phyloP scores from a whole-genome alignment of 202 grass and related monocot genomes.

The Panicum virgatum region DNA sequence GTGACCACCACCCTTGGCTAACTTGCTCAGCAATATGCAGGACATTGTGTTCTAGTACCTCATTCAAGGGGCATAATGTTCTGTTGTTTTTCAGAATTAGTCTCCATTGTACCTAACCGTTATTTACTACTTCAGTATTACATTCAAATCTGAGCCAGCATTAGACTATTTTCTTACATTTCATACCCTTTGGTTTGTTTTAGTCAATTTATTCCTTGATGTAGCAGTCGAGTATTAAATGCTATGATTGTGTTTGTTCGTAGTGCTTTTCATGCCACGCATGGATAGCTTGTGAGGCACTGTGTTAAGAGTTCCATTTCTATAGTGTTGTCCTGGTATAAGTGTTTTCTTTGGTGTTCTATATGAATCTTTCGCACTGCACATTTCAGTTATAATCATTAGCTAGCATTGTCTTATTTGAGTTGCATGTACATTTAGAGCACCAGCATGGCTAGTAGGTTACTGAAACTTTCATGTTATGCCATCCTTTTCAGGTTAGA shows the following conservation, averaged over 20 bases:
- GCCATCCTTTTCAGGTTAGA: slow-evolving; percentile 59
- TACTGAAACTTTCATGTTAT: slow-evolving; percentile 17
- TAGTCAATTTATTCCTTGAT: slow-evolving; percentile 5
- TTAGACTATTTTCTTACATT: background rate
- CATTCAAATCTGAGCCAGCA: background rate
- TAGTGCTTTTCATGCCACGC: slow-evolving; percentile 15
- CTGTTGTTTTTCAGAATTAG: background rate
- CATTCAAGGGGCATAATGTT: background rate
- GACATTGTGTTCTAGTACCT: slow-evolving; percentile 2
- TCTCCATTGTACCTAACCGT: background rate
- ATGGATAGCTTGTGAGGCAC: background rate
- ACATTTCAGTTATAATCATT: slow-evolving; percentile 9
- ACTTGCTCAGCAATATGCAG: background rate
- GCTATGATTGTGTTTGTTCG: background rate
- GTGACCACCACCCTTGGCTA: background rate
- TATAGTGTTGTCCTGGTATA: background rate
- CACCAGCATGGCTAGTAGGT: background rate
- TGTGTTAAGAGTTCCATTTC: background rate
- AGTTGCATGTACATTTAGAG: background rate
- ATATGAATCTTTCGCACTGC: background rate
- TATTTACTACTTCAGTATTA: slow-evolving; percentile 2
- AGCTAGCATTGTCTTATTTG: slow-evolving; percentile 25
- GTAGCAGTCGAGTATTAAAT: background rate
- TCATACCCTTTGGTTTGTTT: background rate
- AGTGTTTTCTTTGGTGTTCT: slow-evolving; percentile 14